phyloP scores from a whole-genome alignment of 2,329 filamentous ascomycete species.

The Sporothrix sp. region DNA sequence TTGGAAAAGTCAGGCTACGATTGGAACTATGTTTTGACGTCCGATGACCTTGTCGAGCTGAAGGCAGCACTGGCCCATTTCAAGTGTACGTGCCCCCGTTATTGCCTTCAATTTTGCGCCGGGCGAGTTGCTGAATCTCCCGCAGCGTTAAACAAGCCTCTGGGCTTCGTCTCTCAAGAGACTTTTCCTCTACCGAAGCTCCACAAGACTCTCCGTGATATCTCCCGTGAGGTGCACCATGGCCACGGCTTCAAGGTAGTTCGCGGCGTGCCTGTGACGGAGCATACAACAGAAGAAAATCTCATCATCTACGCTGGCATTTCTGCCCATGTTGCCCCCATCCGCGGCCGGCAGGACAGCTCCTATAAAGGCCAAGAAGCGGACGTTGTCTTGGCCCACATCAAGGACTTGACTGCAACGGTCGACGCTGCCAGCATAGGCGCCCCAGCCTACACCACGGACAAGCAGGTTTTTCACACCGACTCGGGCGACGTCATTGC shows the following conservation, averaged over 20 bases:
- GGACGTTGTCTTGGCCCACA: conserved; percentile 47
- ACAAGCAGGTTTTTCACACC: conserved; percentile 55
- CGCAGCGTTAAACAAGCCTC: conserved; percentile 27
- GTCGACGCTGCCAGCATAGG: conserved; percentile 36
- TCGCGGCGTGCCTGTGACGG: conserved; percentile 44
- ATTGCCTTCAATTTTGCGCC: too few species aligned
- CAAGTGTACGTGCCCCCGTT: conserved; percentile 27
- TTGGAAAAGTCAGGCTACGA: conserved; percentile 36
- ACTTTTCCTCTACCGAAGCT: conserved; percentile 48
- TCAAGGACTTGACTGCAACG: conserved; percentile 47
- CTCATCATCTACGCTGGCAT: conserved; percentile 51
- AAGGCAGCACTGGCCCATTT: conserved; percentile 32
- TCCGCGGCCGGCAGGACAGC: conserved; percentile 44
- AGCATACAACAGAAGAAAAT: conserved; percentile 46
- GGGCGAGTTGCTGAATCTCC: neutral
- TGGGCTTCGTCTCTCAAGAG: conserved; percentile 35
- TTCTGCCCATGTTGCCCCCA: conserved; percentile 45
- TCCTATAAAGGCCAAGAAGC: conserved; percentile 34
- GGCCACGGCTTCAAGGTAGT: conserved; percentile 54
- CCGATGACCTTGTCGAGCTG: conserved; percentile 41
- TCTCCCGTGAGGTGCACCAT: conserved; percentile 45
- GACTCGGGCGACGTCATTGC: conserved; percentile 51
- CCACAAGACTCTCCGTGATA: conserved; percentile 36
- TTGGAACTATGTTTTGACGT: conserved; percentile 42
- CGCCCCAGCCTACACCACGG: conserved; percentile 48